Evolutionary conservation across 345 rosid species (phyloP).

Genomic region (Triadica sebifera): DNA sequence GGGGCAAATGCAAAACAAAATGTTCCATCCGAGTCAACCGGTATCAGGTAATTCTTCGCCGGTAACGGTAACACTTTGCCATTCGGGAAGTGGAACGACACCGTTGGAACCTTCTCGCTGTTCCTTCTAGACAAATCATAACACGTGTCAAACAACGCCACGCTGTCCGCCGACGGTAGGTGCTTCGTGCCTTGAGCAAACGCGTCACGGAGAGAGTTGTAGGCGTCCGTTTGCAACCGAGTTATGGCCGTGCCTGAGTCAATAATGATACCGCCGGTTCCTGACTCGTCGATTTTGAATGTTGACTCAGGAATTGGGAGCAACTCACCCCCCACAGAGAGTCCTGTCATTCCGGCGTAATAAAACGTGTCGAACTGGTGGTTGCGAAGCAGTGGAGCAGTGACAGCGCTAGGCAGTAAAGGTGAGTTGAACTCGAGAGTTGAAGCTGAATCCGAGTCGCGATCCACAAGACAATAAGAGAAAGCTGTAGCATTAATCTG

Average conservation of each 20-base stretch:
- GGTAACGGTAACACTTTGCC: slow-evolving; percentile 53
- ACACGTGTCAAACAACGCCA: slow-evolving; percentile 86
- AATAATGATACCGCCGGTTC: slow-evolving; percentile 73
- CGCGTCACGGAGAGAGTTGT: slow-evolving; percentile 57
- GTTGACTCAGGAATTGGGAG: slow-evolving; percentile 48
- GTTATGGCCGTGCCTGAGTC: slow-evolving; percentile 95
- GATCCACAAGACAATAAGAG: slow-evolving; percentile 86
- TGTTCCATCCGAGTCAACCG: slow-evolving; percentile 75
- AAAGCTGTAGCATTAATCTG: slow-evolving; percentile 65
- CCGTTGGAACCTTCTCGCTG: slow-evolving; percentile 72
- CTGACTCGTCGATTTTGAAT: slow-evolving; percentile 61
- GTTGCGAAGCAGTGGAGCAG: slow-evolving; percentile 69
- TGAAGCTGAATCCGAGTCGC: slow-evolving; percentile 78
- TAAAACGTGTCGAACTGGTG: slow-evolving; percentile 67
- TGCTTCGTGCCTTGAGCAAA: slow-evolving; percentile 49
- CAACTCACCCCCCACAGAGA: slow-evolving; percentile 70
- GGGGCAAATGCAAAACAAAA: slow-evolving; percentile 91
- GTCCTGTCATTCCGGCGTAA: slow-evolving; percentile 60
- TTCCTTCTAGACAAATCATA: slow-evolving; percentile 55
- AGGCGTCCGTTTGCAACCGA: slow-evolving; percentile 56
- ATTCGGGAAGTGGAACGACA: slow-evolving; percentile 61
- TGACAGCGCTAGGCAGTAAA: slow-evolving; percentile 47
- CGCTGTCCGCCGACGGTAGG: slow-evolving; percentile 35
- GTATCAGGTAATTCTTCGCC: slow-evolving; percentile 85
- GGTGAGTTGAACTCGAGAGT: slow-evolving; percentile 58